phyloP scores from a whole-genome alignment of 129 eudicot genomes.

The Calendula officinalis region DNA sequence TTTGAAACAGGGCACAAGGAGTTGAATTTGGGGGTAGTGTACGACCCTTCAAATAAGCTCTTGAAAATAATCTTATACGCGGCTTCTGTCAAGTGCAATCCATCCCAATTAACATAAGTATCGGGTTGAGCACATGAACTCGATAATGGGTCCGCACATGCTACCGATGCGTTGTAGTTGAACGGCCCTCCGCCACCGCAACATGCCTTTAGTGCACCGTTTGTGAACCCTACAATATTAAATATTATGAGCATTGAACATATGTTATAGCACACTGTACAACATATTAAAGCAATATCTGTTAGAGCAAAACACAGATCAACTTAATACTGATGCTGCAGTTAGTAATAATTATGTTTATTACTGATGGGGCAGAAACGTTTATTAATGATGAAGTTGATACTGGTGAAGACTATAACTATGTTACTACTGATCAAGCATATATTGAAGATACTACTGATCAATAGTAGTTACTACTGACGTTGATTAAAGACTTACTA shows the following conservation, averaged over 20 bases:
- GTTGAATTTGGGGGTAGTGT: constrained; percentile 29
- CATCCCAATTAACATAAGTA: constrained; percentile 26
- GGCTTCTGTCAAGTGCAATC: constrained; percentile 23
- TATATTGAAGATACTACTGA: too few species aligned
- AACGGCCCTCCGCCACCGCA: constrained; percentile 18
- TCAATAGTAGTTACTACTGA: too few species aligned
- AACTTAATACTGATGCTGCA: too few species aligned
- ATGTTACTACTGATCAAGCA: too few species aligned
- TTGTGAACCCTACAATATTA: constrained; percentile 12
- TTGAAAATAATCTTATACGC: constrained; percentile 27
- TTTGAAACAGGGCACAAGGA: constrained; percentile 13
- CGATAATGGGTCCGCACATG: not conserved
- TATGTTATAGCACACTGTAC: too few species aligned
- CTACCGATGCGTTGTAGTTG: constrained; percentile 8
- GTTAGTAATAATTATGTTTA: too few species aligned
- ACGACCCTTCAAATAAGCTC: constrained; percentile 41
- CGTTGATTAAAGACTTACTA: too few species aligned
- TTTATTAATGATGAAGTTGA: too few species aligned
- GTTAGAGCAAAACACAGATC: too few species aligned
- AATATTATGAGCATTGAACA: not conserved
- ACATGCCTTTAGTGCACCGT: constrained; percentile 26
- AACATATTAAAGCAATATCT: too few species aligned
- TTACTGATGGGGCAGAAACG: too few species aligned
- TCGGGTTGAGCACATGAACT: constrained; percentile 15
- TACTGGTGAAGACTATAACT: too few species aligned